Conservation (phyloP, 75 land plant species). For the Picea glauca region DNA sequence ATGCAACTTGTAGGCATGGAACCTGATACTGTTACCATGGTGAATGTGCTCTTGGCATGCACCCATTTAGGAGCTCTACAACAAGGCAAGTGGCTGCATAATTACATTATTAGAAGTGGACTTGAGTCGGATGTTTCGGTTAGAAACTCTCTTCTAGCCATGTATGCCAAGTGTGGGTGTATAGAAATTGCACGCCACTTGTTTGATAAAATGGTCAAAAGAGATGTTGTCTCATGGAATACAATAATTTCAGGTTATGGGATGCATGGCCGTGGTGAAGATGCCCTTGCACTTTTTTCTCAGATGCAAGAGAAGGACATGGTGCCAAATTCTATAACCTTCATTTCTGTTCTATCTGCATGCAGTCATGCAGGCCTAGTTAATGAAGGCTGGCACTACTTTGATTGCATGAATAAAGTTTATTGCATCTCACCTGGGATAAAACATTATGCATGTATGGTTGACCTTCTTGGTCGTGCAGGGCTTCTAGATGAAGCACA, state of each 20-base stretch:
- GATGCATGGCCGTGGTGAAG: constrained; percentile 20
- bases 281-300: constrained; percentile 40
- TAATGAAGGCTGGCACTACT: constrained; percentile 17
- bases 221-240: constrained; percentile 48
- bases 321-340: constrained; percentile 8
- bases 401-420: constrained; percentile 18
- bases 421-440: constrained; percentile 27
- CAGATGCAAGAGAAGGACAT: constrained; percentile 32
- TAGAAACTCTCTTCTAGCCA: constrained; percentile 37
- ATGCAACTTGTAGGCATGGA: constrained; percentile 14
- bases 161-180: constrained; percentile 46
- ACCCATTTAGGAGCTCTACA: constrained; percentile 18
- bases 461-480: constrained; percentile 39
- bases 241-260: constrained; percentile 51
- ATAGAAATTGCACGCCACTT: constrained; percentile 20
- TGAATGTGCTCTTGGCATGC: constrained; percentile 37
- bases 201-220: constrained; percentile 27
- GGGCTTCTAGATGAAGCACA: constrained; percentile 36
- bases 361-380: constrained; percentile 31
- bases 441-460: constrained; percentile 41
- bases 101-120: constrained; percentile 34
- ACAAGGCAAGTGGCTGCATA: constrained; percentile 34
- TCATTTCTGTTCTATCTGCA: constrained; percentile 17
- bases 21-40: constrained; percentile 27
- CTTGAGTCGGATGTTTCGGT: constrained; percentile 43